Base-by-base conservation (phyloP, 2,329 filamentous ascomycete species). In the Xylaria sp. region DNA sequence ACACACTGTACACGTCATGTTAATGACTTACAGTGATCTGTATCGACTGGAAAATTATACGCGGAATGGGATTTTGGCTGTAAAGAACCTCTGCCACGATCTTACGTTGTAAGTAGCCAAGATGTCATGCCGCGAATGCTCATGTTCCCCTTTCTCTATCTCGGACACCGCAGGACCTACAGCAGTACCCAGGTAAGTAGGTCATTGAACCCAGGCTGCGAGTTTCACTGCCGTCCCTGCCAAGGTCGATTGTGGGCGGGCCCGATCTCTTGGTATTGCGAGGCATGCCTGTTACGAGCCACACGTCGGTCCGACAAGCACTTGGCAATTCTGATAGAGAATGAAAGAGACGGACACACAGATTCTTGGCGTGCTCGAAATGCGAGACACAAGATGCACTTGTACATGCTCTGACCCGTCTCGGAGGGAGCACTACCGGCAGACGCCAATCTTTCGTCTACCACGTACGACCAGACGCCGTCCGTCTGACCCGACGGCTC, bases 151-250 rank as follows among this genome's bases (percentile, higher is more conserved):
- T 37, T 10, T 37, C 34, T 37, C 34, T 2, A 9, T 10, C 39
- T 51, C 28, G 25, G 37, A 56, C 60, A 48, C 20, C 20, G 8
- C 34, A 37, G 34, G 8, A 37, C 34, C 31, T 52, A 41, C 39
- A 20, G 31, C 28, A 28, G 28, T 28, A 28, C 28, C 28, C 28
- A 28, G 28, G 28, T 59, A 50, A 23, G 54, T 57, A 31, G 41
- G 44, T 37, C 46, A 58, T 51, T 51, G 37, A 59, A 69, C 57
- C 59, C 34, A 54, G 59, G 20, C 44, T 62, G 46, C 48, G 23
- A 71, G 67, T 67, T 62, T 71, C 67, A 69, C 62, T 72, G 65
- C 61, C 70, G 70, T 67, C 62, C 70, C 70, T 72, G 70, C 70
- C 70, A 72, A 72, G 70, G 70, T 65, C 67, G 70, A 72, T 68